Conservation (phyloP, 352 stramenopile species). For the Pythium brassicae region DNA sequence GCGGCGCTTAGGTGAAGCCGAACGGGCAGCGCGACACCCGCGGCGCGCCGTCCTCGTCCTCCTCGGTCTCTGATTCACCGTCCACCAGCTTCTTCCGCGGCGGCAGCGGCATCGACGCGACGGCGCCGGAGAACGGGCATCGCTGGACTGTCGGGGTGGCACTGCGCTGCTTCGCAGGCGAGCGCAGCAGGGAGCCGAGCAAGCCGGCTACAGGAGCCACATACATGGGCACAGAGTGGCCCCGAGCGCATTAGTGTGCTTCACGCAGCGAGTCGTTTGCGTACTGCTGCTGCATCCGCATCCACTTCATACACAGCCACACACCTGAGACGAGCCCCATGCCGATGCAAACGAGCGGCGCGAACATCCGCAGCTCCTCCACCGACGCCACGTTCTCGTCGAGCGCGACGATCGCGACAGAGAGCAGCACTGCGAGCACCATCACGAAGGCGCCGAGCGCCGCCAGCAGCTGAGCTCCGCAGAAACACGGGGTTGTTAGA, state of each 20-base stretch:
- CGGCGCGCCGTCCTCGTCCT: constrained; percentile 34
- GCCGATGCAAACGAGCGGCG: constrained; percentile 55
- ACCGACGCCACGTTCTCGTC: constrained; percentile 41
- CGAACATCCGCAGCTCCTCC: constrained; percentile 61
- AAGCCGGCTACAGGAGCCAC: constrained; percentile 21
- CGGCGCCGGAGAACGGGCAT: constrained; percentile 13
- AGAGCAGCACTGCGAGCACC: constrained; percentile 47
- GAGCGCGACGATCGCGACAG: constrained; percentile 37
- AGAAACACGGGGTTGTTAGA: background rate
- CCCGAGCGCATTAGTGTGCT: no score
- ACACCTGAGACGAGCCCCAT: constrained; percentile 50
- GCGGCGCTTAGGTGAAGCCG: constrained; percentile 29
- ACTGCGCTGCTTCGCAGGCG: constrained; percentile 15
- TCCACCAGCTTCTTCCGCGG: background rate
- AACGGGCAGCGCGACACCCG: constrained; percentile 58
- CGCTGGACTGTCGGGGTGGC: constrained; percentile 12
- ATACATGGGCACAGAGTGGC: no score
- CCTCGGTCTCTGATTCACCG: constrained; percentile 16
- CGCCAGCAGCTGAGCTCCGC: constrained; percentile 23
- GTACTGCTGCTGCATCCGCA: background rate
- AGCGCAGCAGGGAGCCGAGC: constrained; percentile 39
- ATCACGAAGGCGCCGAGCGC: constrained; percentile 53
- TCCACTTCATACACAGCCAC: background rate
- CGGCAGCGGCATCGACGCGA: constrained; percentile 3
- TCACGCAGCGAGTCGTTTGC: background rate